phyloP scores from a whole-genome alignment of 225 moss, liverwort and hornwort species.

The Takakia lepidozioides region DNA sequence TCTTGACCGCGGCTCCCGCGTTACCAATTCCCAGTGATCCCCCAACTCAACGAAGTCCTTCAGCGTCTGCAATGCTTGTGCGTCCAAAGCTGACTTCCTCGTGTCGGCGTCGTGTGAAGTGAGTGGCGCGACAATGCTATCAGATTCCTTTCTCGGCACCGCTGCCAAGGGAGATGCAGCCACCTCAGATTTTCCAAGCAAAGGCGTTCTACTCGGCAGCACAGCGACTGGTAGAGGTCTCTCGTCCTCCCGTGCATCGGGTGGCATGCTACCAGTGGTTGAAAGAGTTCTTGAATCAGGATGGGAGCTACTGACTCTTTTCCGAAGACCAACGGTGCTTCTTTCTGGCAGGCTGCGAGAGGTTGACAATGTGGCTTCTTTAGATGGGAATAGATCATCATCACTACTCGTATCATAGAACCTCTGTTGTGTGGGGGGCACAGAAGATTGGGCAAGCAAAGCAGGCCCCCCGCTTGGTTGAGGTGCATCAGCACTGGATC shows the following conservation, averaged over 20 bases:
- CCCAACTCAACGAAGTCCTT: slow-evolving; percentile 20
- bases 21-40: slow-evolving; percentile 48
- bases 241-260: slow-evolving; percentile 13
- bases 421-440: slow-evolving; percentile 5
- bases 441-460: neutral
- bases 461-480: slow-evolving; percentile 1
- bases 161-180: neutral
- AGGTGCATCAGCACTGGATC: slow-evolving; percentile 24
- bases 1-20: slow-evolving; percentile 23
- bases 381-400: slow-evolving; percentile 18
- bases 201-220: slow-evolving; percentile 1
- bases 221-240: slow-evolving; percentile 4
- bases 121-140: neutral
- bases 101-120: no score
- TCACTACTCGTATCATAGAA: slow-evolving; percentile 26
- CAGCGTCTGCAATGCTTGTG: slow-evolving; percentile 11
- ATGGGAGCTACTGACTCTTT: slow-evolving; percentile 22
- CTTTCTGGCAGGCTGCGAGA: slow-evolving; percentile 10
- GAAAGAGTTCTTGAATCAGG: slow-evolving; percentile 22
- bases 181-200: neutral
- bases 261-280: slow-evolving; percentile 29
- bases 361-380: slow-evolving; percentile 5
- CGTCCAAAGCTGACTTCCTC: neutral
- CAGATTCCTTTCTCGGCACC: neutral
- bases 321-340: slow-evolving; percentile 25